Percentiles rank a stretch among this genome's conserved stretches.
Evolutionary conservation across 495 filamentous ascomycete genomes (phyloP).

Genomic region (Neurospora sp.): DNA sequence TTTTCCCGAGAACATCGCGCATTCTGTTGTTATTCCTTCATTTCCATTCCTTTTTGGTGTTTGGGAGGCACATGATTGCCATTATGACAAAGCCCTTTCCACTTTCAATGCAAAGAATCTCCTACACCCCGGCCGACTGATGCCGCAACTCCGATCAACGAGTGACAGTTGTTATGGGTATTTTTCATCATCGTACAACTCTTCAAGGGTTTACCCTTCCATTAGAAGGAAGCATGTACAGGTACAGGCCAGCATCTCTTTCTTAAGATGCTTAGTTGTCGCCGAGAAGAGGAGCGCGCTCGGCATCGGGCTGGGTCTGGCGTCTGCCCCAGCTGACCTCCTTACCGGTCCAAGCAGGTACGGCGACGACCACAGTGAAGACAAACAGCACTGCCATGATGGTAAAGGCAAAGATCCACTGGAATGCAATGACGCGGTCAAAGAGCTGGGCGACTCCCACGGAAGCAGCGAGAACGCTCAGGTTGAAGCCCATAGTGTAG

Average conservation of each 20-base stretch:
- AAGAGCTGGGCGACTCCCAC: constrained; percentile 69
- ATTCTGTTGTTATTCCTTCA: not conserved
- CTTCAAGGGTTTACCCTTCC: not conserved
- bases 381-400: constrained; percentile 69
- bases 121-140: not conserved
- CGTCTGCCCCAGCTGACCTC: constrained; percentile 26
- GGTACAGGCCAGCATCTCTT: not conserved
- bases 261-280: constrained; percentile 17
- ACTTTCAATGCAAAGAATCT: not conserved
- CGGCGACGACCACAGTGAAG: constrained; percentile 49
- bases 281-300: constrained; percentile 42
- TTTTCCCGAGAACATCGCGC: not conserved
- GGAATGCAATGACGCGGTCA: constrained; percentile 59
- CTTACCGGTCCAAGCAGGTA: constrained; percentile 52
- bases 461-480: constrained; percentile 62
- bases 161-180: not conserved
- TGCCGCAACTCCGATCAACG: not conserved
- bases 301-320: constrained; percentile 28
- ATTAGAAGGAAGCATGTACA: not conserved
- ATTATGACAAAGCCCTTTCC: not conserved
- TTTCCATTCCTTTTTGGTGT: not conserved
- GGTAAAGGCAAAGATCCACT: constrained; percentile 87
- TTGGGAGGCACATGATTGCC: not conserved
- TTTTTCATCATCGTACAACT: not conserved
- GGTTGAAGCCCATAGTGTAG: constrained; percentile 70